Conservation (phyloP, 306 rosid species). For the Rosa chinensis region DNA sequence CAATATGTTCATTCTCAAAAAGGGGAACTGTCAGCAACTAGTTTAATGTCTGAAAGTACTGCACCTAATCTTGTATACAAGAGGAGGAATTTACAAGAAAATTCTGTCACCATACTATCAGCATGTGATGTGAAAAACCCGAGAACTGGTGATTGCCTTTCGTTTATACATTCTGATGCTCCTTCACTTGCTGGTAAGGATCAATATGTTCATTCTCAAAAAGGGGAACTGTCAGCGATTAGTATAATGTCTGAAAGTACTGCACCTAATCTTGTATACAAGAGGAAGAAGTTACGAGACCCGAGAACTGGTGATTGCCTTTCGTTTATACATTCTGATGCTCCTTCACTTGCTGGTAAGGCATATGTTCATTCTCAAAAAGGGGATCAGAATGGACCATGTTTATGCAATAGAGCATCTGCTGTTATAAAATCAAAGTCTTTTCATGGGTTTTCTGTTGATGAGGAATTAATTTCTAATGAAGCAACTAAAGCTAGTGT, state of each 20-base stretch:
- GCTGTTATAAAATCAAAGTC: constrained; percentile 27
- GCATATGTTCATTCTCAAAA: constrained; percentile 41
- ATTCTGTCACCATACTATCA: constrained; percentile 28
- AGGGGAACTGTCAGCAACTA: constrained; percentile 50
- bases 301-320: constrained; percentile 42
- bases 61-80: constrained; percentile 55
- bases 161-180: constrained; percentile 45
- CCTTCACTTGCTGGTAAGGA: constrained; percentile 45
- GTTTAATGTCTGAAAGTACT: constrained; percentile 51
- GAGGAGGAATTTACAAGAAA: constrained; percentile 58
- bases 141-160: constrained; percentile 47
- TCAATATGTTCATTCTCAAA: constrained; percentile 42
- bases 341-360: constrained; percentile 41
- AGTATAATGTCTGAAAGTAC: constrained; percentile 53
- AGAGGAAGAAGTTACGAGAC: constrained; percentile 57
- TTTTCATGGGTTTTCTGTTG: constrained; percentile 18
- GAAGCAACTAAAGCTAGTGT: constrained; percentile 35
- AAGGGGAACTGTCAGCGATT: constrained; percentile 49
- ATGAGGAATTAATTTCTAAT: constrained; percentile 28
- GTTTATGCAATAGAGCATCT: constrained; percentile 22
- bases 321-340: constrained; percentile 50
- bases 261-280: constrained; percentile 54
- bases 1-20: constrained; percentile 40
- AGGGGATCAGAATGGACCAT: constrained; percentile 41
- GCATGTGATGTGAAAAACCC: constrained; percentile 31